These are phyloP conservation scores for Puccinia triticina DNA, from an alignment of 1,284 basidiomycete genomes.

Conservation along the genomic window DNA sequence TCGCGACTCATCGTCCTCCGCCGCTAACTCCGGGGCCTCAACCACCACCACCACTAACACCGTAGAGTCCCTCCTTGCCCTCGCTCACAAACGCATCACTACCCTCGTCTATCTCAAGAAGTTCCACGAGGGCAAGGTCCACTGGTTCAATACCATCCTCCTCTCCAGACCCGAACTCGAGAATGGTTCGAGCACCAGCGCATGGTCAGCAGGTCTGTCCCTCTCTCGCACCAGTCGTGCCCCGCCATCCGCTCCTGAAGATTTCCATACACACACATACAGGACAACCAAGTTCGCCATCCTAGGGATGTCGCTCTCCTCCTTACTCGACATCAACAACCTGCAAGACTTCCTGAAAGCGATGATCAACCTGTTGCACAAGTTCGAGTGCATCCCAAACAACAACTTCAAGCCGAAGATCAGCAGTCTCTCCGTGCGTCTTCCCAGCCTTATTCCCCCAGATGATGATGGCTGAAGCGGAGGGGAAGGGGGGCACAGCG, in stretches of 20 bases:
- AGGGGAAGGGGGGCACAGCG: too few species aligned
- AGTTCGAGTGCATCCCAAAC: conserved; percentile 77
- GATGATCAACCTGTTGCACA: conserved; percentile 70
- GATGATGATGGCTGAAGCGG: too few species aligned
- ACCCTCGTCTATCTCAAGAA: conserved; percentile 79
- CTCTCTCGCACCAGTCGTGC: not conserved
- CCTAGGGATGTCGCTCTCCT: conserved; percentile 78
- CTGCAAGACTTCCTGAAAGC: conserved; percentile 75
- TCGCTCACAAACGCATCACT: conserved; percentile 78
- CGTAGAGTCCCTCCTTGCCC: conserved; percentile 67
- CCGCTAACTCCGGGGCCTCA: not conserved
- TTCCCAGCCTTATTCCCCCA: conserved; percentile 7
- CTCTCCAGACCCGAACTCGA: conserved; percentile 74
- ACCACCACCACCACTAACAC: conserved; percentile 23
- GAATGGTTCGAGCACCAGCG: conserved; percentile 71
- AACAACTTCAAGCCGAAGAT: conserved; percentile 75
- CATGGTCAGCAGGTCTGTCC: conserved; percentile 74
- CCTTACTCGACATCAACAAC: conserved; percentile 74
- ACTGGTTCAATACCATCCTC: conserved; percentile 86
- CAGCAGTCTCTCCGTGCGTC: conserved; percentile 62
- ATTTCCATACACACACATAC: too few species aligned
- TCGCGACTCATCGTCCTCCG: too few species aligned
- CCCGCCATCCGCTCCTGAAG: not conserved
- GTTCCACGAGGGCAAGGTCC: conserved; percentile 74
- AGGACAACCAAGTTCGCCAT: conserved; percentile 77